Conservation (phyloP, 2,329 filamentous ascomycete genomes). For the Ceratocystis colombiana region DNA sequence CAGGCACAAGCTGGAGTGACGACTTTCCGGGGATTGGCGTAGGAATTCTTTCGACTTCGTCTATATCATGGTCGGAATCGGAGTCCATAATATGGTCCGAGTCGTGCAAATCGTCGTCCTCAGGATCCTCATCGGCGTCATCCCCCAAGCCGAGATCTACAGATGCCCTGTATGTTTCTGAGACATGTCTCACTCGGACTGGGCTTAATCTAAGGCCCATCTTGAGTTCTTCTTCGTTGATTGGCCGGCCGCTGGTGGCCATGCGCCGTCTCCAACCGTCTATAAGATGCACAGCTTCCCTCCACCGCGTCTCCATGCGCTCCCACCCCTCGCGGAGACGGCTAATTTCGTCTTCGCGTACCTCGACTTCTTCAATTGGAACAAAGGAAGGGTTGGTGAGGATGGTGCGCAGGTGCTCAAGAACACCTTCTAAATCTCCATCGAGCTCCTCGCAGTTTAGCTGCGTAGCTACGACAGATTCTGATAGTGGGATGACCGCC, state of each 20-base stretch:
- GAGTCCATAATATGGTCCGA: constrained; percentile 15
- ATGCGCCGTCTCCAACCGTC: constrained; percentile 84
- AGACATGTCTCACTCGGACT: constrained; percentile 45
- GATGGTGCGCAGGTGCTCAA: constrained; percentile 71
- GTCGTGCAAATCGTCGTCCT: constrained; percentile 16
- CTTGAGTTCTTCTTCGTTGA: constrained; percentile 58
- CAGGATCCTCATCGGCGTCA: constrained; percentile 26
- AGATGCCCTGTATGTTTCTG: constrained; percentile 36
- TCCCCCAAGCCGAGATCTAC: constrained; percentile 26
- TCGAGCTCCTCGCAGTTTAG: constrained; percentile 55
- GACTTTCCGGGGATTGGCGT: constrained; percentile 17
- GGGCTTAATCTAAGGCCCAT: constrained; percentile 57
- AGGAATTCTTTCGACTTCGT: constrained; percentile 7
- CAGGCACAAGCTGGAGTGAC: constrained; percentile 20
- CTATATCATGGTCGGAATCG: constrained; percentile 34
- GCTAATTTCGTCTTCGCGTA: constrained; percentile 84
- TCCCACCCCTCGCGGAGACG: constrained; percentile 78
- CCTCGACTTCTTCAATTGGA: constrained; percentile 82
- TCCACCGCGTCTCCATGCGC: constrained; percentile 85
- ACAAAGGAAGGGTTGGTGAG: constrained; percentile 95
- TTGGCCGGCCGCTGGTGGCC: constrained; percentile 56
- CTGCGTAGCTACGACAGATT: constrained; percentile 29
- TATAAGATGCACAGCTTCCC: constrained; percentile 80
- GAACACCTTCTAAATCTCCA: constrained; percentile 61
- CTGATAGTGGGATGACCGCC: constrained; percentile 26